These are phyloP conservation scores for Globisporangium abappressorium DNA, from an alignment of 352 stramenopile species.

Conservation along the genomic window DNA sequence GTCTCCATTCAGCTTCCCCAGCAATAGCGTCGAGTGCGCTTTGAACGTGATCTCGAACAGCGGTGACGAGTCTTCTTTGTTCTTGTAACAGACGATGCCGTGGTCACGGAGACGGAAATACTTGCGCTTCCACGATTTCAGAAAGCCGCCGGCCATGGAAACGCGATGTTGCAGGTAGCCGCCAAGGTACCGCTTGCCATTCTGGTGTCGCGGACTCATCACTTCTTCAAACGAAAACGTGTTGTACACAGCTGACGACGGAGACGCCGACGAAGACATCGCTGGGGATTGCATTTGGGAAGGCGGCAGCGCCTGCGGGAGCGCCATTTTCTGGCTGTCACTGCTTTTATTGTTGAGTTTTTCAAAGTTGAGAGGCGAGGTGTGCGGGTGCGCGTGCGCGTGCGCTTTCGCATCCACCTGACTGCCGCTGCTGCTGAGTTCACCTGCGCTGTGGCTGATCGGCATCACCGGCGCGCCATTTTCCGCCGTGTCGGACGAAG, in stretches of 20 bases:
- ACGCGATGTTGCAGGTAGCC: conserved; percentile 61
- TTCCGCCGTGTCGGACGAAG: conserved; percentile 16
- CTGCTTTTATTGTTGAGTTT: neutral
- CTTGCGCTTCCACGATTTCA: conserved; percentile 68
- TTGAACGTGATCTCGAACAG: conserved; percentile 69
- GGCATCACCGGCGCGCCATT: conserved; percentile 12
- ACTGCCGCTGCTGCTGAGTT: neutral
- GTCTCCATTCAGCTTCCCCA: conserved; percentile 20
- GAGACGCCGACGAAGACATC: neutral
- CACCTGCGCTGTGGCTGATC: neutral
- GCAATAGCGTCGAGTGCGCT: conserved; percentile 32
- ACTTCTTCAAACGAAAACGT: conserved; percentile 43
- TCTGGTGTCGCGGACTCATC: conserved; percentile 54
- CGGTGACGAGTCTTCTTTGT: conserved; percentile 36
- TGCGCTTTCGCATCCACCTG: neutral
- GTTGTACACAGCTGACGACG: neutral
- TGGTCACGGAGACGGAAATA: conserved; percentile 73
- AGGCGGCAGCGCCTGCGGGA: neutral
- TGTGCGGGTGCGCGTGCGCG: neutral
- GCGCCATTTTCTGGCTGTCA: neutral
- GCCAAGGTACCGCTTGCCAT: conserved; percentile 48
- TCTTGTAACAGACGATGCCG: conserved; percentile 61
- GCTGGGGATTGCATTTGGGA: neutral
- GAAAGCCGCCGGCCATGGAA: conserved; percentile 49
- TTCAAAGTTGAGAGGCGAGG: conserved; percentile 2